Percentiles rank a stretch among this genome's conserved stretches.
Conservation (phyloP, 352 stramenopile species). For the Paralagenidium karlingii region DNA sequence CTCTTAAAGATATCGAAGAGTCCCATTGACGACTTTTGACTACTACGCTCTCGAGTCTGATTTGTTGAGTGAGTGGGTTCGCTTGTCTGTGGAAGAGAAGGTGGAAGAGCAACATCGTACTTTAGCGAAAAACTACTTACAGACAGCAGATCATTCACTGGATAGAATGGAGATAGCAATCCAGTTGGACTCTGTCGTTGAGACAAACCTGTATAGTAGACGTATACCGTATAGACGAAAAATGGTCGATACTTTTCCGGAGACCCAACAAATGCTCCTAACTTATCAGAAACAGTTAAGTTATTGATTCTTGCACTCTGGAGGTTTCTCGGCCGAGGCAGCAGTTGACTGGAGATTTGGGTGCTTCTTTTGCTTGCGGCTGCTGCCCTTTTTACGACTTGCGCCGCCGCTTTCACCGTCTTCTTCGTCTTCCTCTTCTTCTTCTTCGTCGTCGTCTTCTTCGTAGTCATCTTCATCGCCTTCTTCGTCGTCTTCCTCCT, state of each 20-base stretch:
- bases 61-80: too few relatives aligned
- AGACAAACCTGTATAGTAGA: background rate
- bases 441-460: slow-evolving; percentile 23
- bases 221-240: background rate
- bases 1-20: too few relatives aligned
- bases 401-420: slow-evolving; percentile 39
- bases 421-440: slow-evolving; percentile 53
- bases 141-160: too few relatives aligned
- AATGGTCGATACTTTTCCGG: background rate
- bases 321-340: slow-evolving; percentile 66
- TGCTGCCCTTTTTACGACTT: slow-evolving; percentile 24
- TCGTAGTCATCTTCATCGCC: background rate
- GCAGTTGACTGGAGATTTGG: slow-evolving; percentile 39
- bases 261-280: background rate
- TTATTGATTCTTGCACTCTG: slow-evolving; percentile 87
- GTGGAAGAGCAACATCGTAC: too few relatives aligned
- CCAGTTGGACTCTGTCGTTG: too few relatives aligned
- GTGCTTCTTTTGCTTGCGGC: slow-evolving; percentile 82
- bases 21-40: too few relatives aligned
- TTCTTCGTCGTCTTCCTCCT: slow-evolving; percentile 18
- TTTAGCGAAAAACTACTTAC: too few relatives aligned
- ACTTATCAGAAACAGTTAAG: background rate
- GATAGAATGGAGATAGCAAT: too few relatives aligned
- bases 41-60: too few relatives aligned
- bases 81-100: too few relatives aligned